Base-by-base conservation (phyloP, 208 protist genomes). In the Endotrypanum monterogeii region DNA sequence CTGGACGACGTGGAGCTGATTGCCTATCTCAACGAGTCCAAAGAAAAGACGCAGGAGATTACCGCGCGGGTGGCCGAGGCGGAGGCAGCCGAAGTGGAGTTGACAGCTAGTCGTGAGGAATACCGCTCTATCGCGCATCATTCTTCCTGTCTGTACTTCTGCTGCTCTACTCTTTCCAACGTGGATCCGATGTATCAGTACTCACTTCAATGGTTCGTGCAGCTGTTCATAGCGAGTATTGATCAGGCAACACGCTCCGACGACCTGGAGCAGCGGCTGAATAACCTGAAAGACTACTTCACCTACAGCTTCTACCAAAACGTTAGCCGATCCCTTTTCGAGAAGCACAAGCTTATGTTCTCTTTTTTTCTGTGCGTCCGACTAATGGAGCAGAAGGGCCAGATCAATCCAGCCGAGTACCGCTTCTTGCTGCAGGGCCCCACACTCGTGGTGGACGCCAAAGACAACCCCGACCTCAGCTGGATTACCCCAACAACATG, bases 1-100 rank as follows among this genome's bases (percentile, higher is more conserved):
- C 85, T 99, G 4, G 98, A 99, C 74, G 98, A 99, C 83, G 98
- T 99, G 77, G 89, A 95, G 72, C 91, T 99, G 5, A 99, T 99
- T 70, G 84, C 86, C 69, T 98, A 98, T 82, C 79, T 98, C 60
- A 94, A 99, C 68, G 95, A 98, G 73, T 99, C 98, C 9, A 99
- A 99, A 84, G 84, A 95, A 41, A 99, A 96, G 67, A 98, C 97
- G 52, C 80, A 83, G 25, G 94, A 98, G 67, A 99, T 99, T 69
- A 90, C 90, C 44, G 78, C 90, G 18, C 97, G 97, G 73, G 95
- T 99, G 48, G 95, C 86, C 8, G 98, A 99, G 85, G 94, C 96
- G 1, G 98, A 99, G 88, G 87, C 96, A 71, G 98, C 98, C 8
- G 98, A 99, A 87, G 77, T 89, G 67, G 96, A 98, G 74, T 99